These are phyloP conservation scores for Prunus campanulata DNA, from an alignment of 306 rosid species.

Conservation along the genomic window DNA sequence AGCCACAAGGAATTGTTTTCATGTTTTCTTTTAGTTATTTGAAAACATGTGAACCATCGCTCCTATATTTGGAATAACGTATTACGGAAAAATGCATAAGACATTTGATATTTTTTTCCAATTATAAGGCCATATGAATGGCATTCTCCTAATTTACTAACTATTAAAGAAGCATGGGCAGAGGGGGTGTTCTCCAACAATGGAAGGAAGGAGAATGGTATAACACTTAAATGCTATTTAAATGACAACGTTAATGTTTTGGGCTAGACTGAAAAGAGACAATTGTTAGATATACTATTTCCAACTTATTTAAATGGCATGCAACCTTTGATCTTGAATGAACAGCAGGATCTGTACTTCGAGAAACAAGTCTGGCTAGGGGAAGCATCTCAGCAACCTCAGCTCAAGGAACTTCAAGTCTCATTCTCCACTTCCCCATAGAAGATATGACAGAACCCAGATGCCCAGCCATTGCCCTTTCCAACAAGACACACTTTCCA, in stretches of 20 bases:
- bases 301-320: conserved; percentile 25
- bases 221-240: no score
- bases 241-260: neutral
- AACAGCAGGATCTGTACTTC: conserved; percentile 80
- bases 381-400: conserved; percentile 98
- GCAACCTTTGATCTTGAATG: conserved; percentile 90
- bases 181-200: no score
- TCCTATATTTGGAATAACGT: neutral
- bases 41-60: neutral
- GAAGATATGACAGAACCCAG: conserved; percentile 84
- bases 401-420: conserved; percentile 77
- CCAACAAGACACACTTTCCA: conserved; percentile 48
- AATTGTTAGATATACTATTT: conserved; percentile 10
- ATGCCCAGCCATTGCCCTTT: conserved; percentile 60
- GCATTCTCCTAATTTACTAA: neutral
- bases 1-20: neutral
- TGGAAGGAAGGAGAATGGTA: no score
- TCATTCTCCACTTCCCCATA: conserved; percentile 97
- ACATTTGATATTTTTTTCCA: no score
- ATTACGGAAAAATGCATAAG: neutral
- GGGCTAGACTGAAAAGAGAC: conserved; percentile 12
- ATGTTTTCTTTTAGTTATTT: neutral
- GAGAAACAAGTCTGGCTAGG: conserved; percentile 82
- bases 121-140: neutral
- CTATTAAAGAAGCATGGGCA: no score